phyloP scores from a whole-genome alignment of 306 rosid species.

The Rosa lucieae region DNA sequence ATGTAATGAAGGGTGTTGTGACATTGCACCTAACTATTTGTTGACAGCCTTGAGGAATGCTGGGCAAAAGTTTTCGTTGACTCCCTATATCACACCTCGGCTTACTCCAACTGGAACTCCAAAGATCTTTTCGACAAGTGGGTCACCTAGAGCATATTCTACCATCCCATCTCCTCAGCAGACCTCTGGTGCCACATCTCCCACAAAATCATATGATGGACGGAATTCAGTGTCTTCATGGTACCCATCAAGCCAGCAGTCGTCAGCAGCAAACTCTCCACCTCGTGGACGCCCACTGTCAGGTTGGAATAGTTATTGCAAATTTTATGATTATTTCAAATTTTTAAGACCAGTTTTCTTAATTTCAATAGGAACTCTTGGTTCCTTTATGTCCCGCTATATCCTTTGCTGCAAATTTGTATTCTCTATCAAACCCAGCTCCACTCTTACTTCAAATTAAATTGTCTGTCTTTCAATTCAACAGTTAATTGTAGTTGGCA shows the following conservation, averaged over 20 bases:
- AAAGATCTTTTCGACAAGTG: slow-evolving; percentile 65
- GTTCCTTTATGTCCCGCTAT: neutral
- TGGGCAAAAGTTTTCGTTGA: slow-evolving; percentile 61
- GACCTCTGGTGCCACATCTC: slow-evolving; percentile 77
- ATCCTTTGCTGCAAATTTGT: neutral
- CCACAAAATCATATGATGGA: slow-evolving; percentile 67
- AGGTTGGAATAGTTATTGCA: slow-evolving; percentile 46
- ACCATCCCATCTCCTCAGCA: slow-evolving; percentile 61
- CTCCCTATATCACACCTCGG: slow-evolving; percentile 88
- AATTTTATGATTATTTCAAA: neutral
- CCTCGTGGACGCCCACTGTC: slow-evolving; percentile 63
- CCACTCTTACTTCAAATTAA: neutral
- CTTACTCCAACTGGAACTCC: slow-evolving; percentile 95
- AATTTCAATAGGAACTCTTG: neutral
- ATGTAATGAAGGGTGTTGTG: neutral
- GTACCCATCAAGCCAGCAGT: slow-evolving; percentile 98
- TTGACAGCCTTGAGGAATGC: slow-evolving; percentile 53
- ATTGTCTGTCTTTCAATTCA: neutral
- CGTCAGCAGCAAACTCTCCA: slow-evolving; percentile 97
- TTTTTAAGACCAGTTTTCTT: slow-evolving; percentile 8
- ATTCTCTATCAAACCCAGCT: neutral
- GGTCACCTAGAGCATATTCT: slow-evolving; percentile 82
- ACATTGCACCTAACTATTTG: neutral
- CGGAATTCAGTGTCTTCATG: slow-evolving; percentile 66
- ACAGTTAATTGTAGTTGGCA: neutral